Evolutionary conservation across 1,284 basidiomycete species (phyloP), one percentile per base, ranked within the genome.

Genomic region (Gomphus bonarii): DNA sequence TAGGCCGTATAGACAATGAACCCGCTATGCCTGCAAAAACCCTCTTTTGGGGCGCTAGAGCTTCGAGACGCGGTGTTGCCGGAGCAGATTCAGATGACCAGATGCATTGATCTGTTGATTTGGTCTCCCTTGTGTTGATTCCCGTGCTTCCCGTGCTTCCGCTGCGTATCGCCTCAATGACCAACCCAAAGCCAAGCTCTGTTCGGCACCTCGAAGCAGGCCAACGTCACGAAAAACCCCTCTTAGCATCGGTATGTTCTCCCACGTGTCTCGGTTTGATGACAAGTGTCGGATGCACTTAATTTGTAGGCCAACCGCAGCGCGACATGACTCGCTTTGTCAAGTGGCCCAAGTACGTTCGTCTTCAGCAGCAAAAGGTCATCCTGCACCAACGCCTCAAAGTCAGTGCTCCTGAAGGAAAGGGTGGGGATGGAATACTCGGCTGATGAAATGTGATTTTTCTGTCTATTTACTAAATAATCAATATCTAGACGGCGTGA

Each of bases 321-420:
- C 83, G 82, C 60, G 95, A 99, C 76, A 76, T 98, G 64, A 97
- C 92, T 63, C 92, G 95, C 72, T 98, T 98, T 77, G 92, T 98
- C 76, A 98, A 97, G 77, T 99, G 95, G 95, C 95, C 95, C 65
- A 93, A 95, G 78, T 99, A 99, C 70, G 86, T 99, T 66, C 92
- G 93, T 70, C 88, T 98, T 61, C 95, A 99, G 74, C 88, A 95
- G 73, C 95, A 98, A 76, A 97, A 95, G 79, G 93, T 98, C 69
- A 97, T 99, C 76, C 88, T 99, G 63, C 79, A 91, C 84, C 94
- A 98, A 78, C 93, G 95, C 69, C 81, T 99, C 67, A 99, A 99
- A 85, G 94, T 97, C 40, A n/a, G n/a, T n/a, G n/a, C n/a, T n/a
- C n/a, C n/a, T n/a, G n/a, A n/a, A n/a, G n/a, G n/a, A n/a, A n/a